Evolutionary conservation across 2,329 filamentous ascomycete genomes (phyloP), one percentile per base, ranked within the genome.

Genomic region (Purpureocillium takamizusanense): DNA sequence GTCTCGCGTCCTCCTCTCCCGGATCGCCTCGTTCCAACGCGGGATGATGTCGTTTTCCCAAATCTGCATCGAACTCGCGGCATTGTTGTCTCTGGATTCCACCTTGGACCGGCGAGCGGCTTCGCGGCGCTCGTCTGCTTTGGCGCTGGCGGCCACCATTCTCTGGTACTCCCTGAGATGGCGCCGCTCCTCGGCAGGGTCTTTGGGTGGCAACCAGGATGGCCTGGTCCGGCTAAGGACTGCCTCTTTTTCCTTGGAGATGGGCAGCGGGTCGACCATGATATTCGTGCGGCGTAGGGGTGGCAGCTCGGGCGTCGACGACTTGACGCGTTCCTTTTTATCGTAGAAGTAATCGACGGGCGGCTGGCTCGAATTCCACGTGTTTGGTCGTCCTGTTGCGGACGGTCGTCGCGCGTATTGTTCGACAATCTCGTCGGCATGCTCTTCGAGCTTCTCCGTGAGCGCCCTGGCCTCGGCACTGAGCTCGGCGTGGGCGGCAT

Each of bases 171-270:
- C 80, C 52, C 77, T 88, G 47, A 98, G 57, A 60, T 98, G 92
- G 48, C 81, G 82, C 56, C 78, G 85, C 64, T 98, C 92, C 60
- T 98, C 92, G 38, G 84, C 84, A 2, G 87, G 89, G 47, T 92
- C 81, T 62, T 92, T 92, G 1, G 86, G 86, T 1, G 86, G 86
- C 3, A 92, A 67, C 86, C 86, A 92, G 1, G 83, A 88, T 1
- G 86, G 86, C 29, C 86, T 72, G 2, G 86, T 92, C 14, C 86
- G 73, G 17, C 83, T 87, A 16, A 92, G 67, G 2, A 89, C 84
- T 3, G 85, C 85, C 52, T 90, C 84, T 57, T 92, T 92, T 61
- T 92, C 86, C 57, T 86, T 88, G 33, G 85, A 90, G 21, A 89
- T 78, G 13, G 86, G 86, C 28, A 92, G 66, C 4, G 86, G 86